A percentile compares a stretch with the other conserved stretches of the same genome.
Evolutionary conservation across 192 early-diverging fungal genomes (phyloP).

Genomic region (Gaertneriomyces semiglobifer): DNA sequence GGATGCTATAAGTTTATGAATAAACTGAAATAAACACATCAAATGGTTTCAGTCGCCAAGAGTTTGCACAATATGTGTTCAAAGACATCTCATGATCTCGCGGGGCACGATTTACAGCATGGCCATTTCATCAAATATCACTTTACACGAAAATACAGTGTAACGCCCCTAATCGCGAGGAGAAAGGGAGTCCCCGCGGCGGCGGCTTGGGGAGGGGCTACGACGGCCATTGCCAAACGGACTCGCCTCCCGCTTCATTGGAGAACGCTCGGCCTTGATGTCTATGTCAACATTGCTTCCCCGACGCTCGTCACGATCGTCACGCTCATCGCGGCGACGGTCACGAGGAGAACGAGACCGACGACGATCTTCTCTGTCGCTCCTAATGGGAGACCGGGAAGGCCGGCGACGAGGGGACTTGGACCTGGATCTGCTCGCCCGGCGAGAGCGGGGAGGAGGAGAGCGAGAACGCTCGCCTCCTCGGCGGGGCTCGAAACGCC

Average conservation of each 20-base stretch:
- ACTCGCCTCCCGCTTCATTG: conserved; percentile 4
- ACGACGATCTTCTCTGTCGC: not conserved
- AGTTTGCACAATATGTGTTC: too few species aligned
- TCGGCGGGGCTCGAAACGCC: conserved; percentile 60
- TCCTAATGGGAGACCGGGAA: not conserved
- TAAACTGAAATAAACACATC: too few species aligned
- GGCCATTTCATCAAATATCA: too few species aligned
- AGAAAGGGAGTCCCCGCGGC: not conserved
- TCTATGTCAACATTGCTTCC: not conserved
- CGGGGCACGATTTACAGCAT: too few species aligned
- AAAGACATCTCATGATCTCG: too few species aligned
- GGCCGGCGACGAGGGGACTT: not conserved
- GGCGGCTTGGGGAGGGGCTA: conserved; percentile 17
- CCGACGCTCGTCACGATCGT: conserved; percentile 6
- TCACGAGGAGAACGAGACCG: conserved; percentile 23
- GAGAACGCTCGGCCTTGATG: conserved; percentile 6
- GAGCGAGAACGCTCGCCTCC: conserved; percentile 8
- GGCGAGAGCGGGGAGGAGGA: conserved; percentile 1
- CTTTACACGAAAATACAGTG: too few species aligned
- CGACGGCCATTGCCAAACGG: conserved; percentile 14
- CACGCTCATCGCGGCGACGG: conserved; percentile 4
- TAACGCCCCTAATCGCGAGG: conserved; percentile 16
- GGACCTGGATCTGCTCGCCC: not conserved
- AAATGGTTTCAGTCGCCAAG: too few species aligned
- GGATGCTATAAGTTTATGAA: too few species aligned